Conservation (phyloP, 2,329 filamentous ascomycete species). For the Paradendryphiella salina region DNA sequence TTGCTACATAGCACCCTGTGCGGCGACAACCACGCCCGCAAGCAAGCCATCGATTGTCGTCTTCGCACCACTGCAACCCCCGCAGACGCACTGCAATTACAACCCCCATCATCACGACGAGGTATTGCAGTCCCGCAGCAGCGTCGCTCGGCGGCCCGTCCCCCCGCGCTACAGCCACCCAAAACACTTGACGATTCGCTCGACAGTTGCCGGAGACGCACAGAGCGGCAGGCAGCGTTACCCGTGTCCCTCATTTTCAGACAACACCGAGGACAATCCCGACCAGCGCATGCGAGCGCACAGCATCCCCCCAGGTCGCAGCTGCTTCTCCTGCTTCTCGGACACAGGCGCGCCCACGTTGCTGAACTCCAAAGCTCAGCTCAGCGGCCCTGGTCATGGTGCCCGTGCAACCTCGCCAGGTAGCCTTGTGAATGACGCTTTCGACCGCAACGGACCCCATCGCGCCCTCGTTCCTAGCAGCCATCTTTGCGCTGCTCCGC, state of each 20-base stretch:
- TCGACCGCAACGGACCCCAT: slow-evolving; percentile 22
- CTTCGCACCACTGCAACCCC: neutral
- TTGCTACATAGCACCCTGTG: neutral
- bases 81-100: neutral
- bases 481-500: slow-evolving; percentile 16
- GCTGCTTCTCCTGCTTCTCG: slow-evolving; percentile 1
- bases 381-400: slow-evolving; percentile 40
- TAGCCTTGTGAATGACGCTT: slow-evolving; percentile 46
- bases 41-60: neutral
- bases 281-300: slow-evolving; percentile 22
- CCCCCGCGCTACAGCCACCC: slow-evolving; percentile 20
- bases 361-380: slow-evolving; percentile 20
- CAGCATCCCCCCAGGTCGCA: slow-evolving; percentile 14
- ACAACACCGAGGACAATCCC: slow-evolving; percentile 3
- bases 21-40: neutral
- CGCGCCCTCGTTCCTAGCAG: slow-evolving; percentile 22
- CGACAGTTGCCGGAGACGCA: slow-evolving; percentile 14
- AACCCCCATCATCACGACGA: neutral
- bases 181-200: slow-evolving; percentile 21
- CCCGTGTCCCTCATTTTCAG: slow-evolving; percentile 10
- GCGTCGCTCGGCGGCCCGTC: slow-evolving; percentile 15
- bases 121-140: neutral
- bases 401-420: slow-evolving; percentile 32
- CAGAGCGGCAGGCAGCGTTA: slow-evolving; percentile 18
- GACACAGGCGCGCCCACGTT: slow-evolving; percentile 12